These are phyloP conservation scores for Triticum monococcum DNA, from an alignment of 176 grass and related monocot genomes.

Conservation along the genomic window DNA sequence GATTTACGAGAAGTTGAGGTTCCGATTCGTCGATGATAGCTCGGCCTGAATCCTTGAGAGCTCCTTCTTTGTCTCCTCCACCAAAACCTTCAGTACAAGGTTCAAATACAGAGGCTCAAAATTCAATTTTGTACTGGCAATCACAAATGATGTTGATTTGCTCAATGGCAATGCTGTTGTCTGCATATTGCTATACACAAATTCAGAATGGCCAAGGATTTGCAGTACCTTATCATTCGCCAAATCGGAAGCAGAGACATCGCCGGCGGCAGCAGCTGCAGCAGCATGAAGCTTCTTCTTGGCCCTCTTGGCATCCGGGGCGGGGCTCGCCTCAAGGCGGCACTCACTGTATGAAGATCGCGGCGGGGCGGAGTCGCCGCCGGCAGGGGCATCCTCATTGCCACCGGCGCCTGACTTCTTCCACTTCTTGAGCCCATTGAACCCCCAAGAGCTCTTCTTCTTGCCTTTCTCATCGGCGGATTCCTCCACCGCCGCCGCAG, in stretches of 20 bases:
- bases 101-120: not conserved
- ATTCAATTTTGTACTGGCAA: not conserved
- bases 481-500: slow-evolving; percentile 28
- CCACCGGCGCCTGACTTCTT: slow-evolving; percentile 40
- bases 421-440: slow-evolving; percentile 91
- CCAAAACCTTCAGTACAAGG: slow-evolving; percentile 53
- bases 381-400: slow-evolving; percentile 29
- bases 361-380: not conserved
- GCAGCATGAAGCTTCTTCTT: slow-evolving; percentile 46
- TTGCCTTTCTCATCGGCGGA: slow-evolving; percentile 34
- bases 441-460: slow-evolving; percentile 73
- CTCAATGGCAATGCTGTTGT: not conserved
- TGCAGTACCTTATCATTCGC: slow-evolving; percentile 57
- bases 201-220: not conserved
- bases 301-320: slow-evolving; percentile 55
- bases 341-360: slow-evolving; percentile 49
- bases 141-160: not conserved
- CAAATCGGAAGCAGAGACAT: slow-evolving; percentile 45
- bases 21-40: slow-evolving; percentile 60
- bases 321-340: slow-evolving; percentile 51
- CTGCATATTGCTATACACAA: not conserved
- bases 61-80: slow-evolving; percentile 84
- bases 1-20: slow-evolving; percentile 71
- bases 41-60: slow-evolving; percentile 85
- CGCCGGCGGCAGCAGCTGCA: not conserved